Percentiles rank a stretch among this genome's conserved stretches.
Evolutionary conservation across 2,329 filamentous ascomycete genomes (phyloP).

Genomic region (Cyphellophora attinorum): DNA sequence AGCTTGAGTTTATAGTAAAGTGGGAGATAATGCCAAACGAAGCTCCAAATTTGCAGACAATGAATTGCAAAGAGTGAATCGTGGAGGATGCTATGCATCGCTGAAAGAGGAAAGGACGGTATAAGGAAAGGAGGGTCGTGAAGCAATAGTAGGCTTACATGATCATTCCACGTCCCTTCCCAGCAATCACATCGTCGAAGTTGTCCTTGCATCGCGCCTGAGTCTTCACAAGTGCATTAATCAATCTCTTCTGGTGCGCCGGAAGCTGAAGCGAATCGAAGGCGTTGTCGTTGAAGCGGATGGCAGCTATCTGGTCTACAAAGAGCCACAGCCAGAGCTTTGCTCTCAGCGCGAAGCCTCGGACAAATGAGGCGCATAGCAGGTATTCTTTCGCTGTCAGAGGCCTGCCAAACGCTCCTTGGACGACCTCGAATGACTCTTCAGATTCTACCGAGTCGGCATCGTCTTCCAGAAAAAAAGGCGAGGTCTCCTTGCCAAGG

Average conservation of each 20-base stretch:
- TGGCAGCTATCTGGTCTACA: conserved; percentile 29
- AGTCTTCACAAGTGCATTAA: conserved; percentile 36
- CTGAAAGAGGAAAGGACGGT: too few species aligned
- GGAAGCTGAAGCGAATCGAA: conserved; percentile 42
- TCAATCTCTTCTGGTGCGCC: conserved; percentile 35
- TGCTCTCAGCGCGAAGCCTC: conserved; percentile 39
- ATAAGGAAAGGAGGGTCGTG: too few species aligned
- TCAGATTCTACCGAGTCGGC: conserved; percentile 1
- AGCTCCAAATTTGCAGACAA: too few species aligned
- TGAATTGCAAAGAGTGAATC: too few species aligned
- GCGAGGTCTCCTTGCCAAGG: too few species aligned
- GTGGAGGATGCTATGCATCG: too few species aligned
- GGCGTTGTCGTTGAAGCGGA: conserved; percentile 35
- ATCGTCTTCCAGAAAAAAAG: too few species aligned
- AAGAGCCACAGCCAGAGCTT: conserved; percentile 34
- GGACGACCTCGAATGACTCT: neutral
- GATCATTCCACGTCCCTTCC: conserved; percentile 44
- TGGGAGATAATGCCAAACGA: too few species aligned
- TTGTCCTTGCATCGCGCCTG: conserved; percentile 28
- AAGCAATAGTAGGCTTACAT: too few species aligned
- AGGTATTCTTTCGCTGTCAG: conserved; percentile 27
- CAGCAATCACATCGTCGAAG: conserved; percentile 43
- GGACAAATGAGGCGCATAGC: conserved; percentile 31
- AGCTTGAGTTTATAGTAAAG: too few species aligned
- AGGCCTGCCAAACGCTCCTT: too few species aligned